A percentile compares a stretch with the other conserved stretches of the same genome.
Evolutionary conservation across 257 asterid genomes (phyloP).

Genomic region (Solanum clarkiae): DNA sequence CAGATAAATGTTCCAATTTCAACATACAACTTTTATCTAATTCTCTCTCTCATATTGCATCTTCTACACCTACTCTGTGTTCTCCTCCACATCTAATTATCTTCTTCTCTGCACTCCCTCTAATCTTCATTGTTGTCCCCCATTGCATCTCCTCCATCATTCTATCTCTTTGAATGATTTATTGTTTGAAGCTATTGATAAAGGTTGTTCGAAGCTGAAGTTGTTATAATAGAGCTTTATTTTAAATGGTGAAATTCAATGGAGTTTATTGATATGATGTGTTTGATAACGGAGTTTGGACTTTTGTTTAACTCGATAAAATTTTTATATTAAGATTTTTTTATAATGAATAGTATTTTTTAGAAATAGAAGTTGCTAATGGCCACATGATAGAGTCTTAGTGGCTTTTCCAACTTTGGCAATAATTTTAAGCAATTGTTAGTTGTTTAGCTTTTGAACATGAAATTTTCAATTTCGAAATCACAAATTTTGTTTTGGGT

Average conservation of each 20-base stretch:
- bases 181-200: background rate
- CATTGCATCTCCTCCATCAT: background rate
- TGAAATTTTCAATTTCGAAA: no score
- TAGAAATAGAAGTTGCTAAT: background rate
- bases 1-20: no score
- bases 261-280: no score
- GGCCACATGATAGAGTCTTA: background rate
- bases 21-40: no score
- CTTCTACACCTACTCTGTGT: no score
- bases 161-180: background rate
- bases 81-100: no score
- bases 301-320: background rate
- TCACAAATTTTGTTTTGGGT: no score
- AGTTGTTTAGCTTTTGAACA: background rate
- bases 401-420: background rate
- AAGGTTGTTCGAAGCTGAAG: background rate
- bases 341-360: background rate
- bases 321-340: no score
- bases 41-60: no score
- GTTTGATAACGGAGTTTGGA: background rate
- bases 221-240: no score
- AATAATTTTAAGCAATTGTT: background rate
- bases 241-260: background rate
- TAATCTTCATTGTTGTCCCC: background rate
- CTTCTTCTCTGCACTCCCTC: background rate